These are phyloP conservation scores for Zopfochytrium polystomum DNA, from an alignment of 371 early-diverging fungal species.

Conservation along the genomic window DNA sequence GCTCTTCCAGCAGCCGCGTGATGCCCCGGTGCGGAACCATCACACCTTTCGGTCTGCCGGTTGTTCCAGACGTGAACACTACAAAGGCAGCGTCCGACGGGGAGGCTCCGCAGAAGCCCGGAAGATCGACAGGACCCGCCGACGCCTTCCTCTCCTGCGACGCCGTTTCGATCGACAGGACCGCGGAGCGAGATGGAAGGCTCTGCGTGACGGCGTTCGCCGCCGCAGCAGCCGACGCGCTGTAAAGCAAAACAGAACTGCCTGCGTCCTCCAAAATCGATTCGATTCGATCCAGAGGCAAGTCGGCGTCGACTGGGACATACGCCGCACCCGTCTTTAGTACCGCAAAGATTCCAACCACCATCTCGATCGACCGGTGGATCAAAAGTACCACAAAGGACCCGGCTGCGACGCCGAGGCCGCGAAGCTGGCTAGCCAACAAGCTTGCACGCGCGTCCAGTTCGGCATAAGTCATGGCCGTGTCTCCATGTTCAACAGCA, in stretches of 20 bases:
- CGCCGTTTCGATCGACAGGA: too few relatives aligned
- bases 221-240: background rate
- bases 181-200: background rate
- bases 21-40: constrained; percentile 9
- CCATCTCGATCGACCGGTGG: constrained; percentile 8
- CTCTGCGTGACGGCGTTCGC: too few relatives aligned
- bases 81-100: background rate
- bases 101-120: background rate
- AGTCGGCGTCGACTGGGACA: constrained; percentile 21
- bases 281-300: constrained; percentile 15
- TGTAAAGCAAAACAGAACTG: constrained; percentile 17
- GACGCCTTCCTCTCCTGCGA: too few relatives aligned
- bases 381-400: constrained; percentile 19
- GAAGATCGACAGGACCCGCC: too few relatives aligned
- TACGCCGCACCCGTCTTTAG: constrained; percentile 28
- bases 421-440: constrained; percentile 10
- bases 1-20: constrained; percentile 1
- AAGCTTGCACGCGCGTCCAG: constrained; percentile 19
- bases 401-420: background rate
- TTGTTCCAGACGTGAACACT: constrained; percentile 32
- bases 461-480: constrained; percentile 21
- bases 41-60: constrained; percentile 39
- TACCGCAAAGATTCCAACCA: constrained; percentile 19
- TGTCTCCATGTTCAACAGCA: constrained; percentile 11
- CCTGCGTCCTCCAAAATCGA: constrained; percentile 2